phyloP scores from a whole-genome alignment of 495 filamentous ascomycete species.

The Aspergillus carlsbadensis region DNA sequence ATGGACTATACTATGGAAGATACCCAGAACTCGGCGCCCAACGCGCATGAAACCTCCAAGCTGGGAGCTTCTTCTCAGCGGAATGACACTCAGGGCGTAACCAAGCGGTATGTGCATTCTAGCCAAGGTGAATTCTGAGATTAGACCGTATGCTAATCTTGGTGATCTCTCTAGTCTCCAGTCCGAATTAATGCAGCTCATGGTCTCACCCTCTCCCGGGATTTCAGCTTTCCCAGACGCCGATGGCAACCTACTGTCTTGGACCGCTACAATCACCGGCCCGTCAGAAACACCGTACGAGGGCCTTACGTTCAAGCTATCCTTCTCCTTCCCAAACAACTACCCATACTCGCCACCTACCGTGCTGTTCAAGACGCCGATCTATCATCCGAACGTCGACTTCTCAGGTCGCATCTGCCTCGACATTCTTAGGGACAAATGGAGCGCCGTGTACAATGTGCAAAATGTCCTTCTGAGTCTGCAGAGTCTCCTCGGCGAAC shows the following conservation, averaged over 20 bases:
- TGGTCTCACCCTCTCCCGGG: slow-evolving; percentile 90
- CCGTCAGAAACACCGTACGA: slow-evolving; percentile 91
- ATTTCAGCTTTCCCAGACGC: slow-evolving; percentile 92
- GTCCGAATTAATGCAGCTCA: slow-evolving; percentile 95
- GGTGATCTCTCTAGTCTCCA: slow-evolving; percentile 64
- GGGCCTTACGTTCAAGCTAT: slow-evolving; percentile 86
- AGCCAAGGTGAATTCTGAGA: background rate
- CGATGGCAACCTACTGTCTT: slow-evolving; percentile 85
- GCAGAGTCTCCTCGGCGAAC: slow-evolving; percentile 93
- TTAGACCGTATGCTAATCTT: slow-evolving; percentile 8
- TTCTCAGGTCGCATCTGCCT: slow-evolving; percentile 91
- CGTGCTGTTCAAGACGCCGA: slow-evolving; percentile 89
- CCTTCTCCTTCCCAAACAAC: slow-evolving; percentile 84
- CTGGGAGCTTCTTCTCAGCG: slow-evolving; percentile 55
- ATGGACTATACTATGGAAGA: slow-evolving; percentile 73
- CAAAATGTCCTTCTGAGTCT: slow-evolving; percentile 89
- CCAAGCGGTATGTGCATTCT: slow-evolving; percentile 63
- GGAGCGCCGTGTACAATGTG: slow-evolving; percentile 93
- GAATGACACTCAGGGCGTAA: slow-evolving; percentile 69
- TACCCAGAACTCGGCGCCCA: slow-evolving; percentile 68
- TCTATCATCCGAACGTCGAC: slow-evolving; percentile 93
- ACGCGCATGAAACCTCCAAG: slow-evolving; percentile 57
- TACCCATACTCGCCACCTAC: slow-evolving; percentile 94
- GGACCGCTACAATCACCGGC: slow-evolving; percentile 91
- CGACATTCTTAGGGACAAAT: slow-evolving; percentile 98